Percentiles rank a stretch among this genome's conserved stretches.
Conservation (phyloP, 2,329 filamentous ascomycete species). For the Paracoccidioides brasiliensis region DNA sequence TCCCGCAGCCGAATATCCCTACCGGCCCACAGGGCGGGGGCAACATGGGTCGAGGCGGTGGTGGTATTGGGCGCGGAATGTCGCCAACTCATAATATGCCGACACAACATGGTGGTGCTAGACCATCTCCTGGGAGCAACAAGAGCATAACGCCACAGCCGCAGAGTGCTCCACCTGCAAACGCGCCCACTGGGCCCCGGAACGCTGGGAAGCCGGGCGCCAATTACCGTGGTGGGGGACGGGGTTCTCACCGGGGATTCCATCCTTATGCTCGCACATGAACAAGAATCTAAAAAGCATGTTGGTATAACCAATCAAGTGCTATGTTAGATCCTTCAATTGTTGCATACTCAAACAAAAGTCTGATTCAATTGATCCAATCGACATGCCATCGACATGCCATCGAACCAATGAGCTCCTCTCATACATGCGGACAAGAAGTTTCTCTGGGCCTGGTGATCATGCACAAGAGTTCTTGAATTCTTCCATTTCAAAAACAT, state of each 20-base stretch:
- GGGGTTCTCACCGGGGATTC: constrained; percentile 60
- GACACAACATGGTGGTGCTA: constrained; percentile 20
- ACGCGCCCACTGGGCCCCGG: constrained; percentile 88
- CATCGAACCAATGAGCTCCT: too few species aligned
- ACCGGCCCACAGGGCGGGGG: constrained; percentile 38
- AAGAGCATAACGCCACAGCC: constrained; percentile 31
- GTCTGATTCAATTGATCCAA: too few species aligned
- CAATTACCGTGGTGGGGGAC: constrained; percentile 83
- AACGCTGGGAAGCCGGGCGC: constrained; percentile 84
- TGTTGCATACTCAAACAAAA: too few species aligned
- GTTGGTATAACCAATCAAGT: neutral
- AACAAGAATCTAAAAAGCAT: neutral
- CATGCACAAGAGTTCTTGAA: too few species aligned
- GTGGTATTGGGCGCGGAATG: constrained; percentile 29
- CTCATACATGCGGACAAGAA: too few species aligned
- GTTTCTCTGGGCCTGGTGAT: too few species aligned
- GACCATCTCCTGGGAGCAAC: constrained; percentile 26
- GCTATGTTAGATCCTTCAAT: too few species aligned
- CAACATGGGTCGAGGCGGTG: constrained; percentile 28
- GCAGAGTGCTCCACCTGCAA: constrained; percentile 50
- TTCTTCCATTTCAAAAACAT: too few species aligned
- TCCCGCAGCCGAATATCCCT: constrained; percentile 63
- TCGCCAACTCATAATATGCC: constrained; percentile 23
- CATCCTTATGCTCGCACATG: constrained; percentile 54
- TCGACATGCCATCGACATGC: too few species aligned